These are phyloP conservation scores for Scenedesmus sp. DNA, from an alignment of 163 green algal species.

Conservation along the genomic window DNA sequence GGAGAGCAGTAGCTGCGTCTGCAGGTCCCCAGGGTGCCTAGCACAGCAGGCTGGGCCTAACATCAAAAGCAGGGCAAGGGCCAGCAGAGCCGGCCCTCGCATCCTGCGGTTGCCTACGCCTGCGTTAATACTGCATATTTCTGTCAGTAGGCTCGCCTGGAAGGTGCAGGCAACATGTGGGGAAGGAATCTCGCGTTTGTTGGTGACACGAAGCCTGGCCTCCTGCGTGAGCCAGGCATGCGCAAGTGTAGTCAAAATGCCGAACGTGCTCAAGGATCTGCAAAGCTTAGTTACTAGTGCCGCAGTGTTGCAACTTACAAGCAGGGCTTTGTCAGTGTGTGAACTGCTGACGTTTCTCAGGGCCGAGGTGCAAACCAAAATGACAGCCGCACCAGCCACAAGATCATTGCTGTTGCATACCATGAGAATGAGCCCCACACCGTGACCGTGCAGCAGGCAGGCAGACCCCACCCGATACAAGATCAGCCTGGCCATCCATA, in stretches of 20 bases:
- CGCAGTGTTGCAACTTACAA: not conserved
- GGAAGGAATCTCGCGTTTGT: not conserved
- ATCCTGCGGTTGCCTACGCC: not conserved
- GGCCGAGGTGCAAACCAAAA: not conserved
- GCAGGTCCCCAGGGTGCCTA: not conserved
- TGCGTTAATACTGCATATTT: not conserved
- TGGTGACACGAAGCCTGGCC: not conserved
- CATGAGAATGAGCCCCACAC: not conserved
- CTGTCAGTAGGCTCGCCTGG: not conserved
- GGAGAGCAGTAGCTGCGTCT: constrained; percentile 4
- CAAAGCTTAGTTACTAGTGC: not conserved
- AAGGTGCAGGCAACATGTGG: not conserved
- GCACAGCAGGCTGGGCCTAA: not conserved
- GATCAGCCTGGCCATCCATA: not conserved
- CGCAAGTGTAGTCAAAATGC: not conserved
- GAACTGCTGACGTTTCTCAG: not conserved
- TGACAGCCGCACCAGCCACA: not conserved
- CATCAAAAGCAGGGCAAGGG: not conserved
- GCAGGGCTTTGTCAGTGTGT: constrained; percentile 1
- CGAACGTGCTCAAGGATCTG: not conserved
- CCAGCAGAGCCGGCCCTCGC: constrained; percentile 1
- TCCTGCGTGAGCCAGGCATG: not conserved
- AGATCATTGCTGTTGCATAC: not conserved
- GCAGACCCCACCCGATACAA: not conserved
- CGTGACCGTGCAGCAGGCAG: not conserved